Conservation (phyloP, 345 rosid genomes). For the Microcos paniculata region DNA sequence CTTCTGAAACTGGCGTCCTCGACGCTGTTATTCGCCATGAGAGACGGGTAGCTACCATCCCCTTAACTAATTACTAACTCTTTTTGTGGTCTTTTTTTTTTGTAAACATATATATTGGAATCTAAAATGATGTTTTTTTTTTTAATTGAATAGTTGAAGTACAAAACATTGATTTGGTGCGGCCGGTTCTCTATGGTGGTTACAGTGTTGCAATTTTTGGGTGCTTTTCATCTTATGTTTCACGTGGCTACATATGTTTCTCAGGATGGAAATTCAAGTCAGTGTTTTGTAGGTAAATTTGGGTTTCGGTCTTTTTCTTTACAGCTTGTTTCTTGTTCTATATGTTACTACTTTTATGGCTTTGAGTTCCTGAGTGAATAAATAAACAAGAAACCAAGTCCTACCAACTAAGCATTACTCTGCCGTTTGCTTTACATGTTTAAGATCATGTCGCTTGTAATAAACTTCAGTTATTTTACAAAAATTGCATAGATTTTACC, state of each 20-base stretch:
- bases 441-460: background rate
- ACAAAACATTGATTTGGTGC: conserved; percentile 88
- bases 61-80: background rate
- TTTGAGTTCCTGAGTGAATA: background rate
- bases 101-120: background rate
- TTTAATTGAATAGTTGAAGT: conserved; percentile 52
- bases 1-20: conserved; percentile 24
- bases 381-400: background rate
- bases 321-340: background rate
- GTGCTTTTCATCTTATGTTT: conserved; percentile 64
- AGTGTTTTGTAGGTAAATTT: conserved; percentile 62
- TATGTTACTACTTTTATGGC: background rate
- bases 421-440: background rate
- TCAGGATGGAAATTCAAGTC: conserved; percentile 36
- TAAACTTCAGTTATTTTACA: background rate
- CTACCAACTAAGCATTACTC: background rate
- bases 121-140: conserved; percentile 7
- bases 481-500: background rate
- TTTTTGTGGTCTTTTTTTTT: background rate
- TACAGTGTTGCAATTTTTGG: conserved; percentile 57
- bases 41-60: conserved; percentile 46
- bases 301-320: background rate
- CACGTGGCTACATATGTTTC: conserved; percentile 47
- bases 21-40: conserved; percentile 46
- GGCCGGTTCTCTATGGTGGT: conserved; percentile 57